Base-by-base conservation (phyloP, 306 rosid species). In the Corylus americana region DNA sequence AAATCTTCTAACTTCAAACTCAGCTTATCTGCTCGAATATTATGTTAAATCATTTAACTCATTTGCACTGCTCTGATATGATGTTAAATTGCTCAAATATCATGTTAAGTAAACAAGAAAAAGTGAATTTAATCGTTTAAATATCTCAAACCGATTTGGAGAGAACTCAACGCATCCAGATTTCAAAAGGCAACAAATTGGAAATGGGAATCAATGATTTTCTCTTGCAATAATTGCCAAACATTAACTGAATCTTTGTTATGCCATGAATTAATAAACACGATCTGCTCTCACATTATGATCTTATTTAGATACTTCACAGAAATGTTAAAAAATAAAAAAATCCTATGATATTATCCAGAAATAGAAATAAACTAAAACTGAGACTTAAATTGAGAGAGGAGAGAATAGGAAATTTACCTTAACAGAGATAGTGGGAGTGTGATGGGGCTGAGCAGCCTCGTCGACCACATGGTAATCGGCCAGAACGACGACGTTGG, bases 381-480 rank as follows among this genome's bases (percentile, higher is more conserved):
- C 14, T 49, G 53, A 7, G 48, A 44, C 0, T 0, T 7, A 11
- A 53, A 16, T 18, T n/a, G 42, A 50, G 45, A 58, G n/a, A 35
- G 59, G 18, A 58, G 13, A 49, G 4, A 75, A 14, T 37, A 3
- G 9, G 29, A 31, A 31, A 68, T 10, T 6, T 76, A 85, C 91
- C 89, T 67, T 74, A 75, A 13, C 88, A n/a, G 92, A 86, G 71
- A 88, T 25, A 11, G 85, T 83, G 55, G 74, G 81, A 58, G 63
- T 78, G 1, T 74, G 91, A 44, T 74, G 80, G 63, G 7, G 50
- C 2, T 79, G 55, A 35, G 31, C 16, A 31, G 10, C 64, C 39
- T 88, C 87, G 27, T 88, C 86, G 0, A 88, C 83, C 66, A 88
- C 88, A 67, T 86, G 84, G 85, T 88, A 88, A 83, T 81, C 85